A percentile compares a stretch with the other conserved stretches of the same genome.
phyloP scores from a whole-genome alignment of 768 basidiomycete genomes.

The Tephrocybe sp. region DNA sequence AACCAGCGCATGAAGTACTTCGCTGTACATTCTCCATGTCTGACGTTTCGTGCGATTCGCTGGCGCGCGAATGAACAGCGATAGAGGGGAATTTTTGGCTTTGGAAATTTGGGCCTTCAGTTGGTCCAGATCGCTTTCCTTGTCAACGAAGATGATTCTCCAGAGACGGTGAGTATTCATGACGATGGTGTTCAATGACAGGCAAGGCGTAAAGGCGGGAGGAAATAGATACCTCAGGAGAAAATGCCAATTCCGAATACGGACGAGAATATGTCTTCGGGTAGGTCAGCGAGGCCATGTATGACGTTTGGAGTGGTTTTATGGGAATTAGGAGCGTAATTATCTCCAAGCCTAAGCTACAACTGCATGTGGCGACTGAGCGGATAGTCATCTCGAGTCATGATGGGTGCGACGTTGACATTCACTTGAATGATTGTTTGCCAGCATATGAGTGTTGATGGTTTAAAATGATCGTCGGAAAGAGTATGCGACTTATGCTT shows the following conservation, averaged over 20 bases:
- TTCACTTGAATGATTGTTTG: too few species aligned
- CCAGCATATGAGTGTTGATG: too few species aligned
- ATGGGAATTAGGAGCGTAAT: too few species aligned
- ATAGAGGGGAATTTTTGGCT: slow-evolving; percentile 28
- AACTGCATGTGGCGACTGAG: too few species aligned
- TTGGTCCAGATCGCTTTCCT: slow-evolving; percentile 1
- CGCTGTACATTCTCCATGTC: neutral
- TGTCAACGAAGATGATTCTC: slow-evolving; percentile 25
- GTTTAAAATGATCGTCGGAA: too few species aligned
- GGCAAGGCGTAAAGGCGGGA: slow-evolving; percentile 25
- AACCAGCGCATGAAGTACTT: slow-evolving; percentile 10
- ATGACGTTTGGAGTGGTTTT: too few species aligned
- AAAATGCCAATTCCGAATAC: slow-evolving; percentile 19
- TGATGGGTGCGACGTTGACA: too few species aligned
- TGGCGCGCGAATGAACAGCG: slow-evolving; percentile 17
- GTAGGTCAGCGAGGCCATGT: too few species aligned
- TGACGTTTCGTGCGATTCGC: neutral
- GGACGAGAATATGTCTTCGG: too few species aligned
- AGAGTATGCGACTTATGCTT: too few species aligned
- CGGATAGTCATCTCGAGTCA: too few species aligned
- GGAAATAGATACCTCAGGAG: slow-evolving; percentile 24
- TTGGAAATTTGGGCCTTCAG: slow-evolving; percentile 21
- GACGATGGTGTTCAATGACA: slow-evolving; percentile 26
- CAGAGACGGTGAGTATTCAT: slow-evolving; percentile 28
- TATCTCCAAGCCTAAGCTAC: too few species aligned